Conservation (phyloP, 176 grass and related monocot genomes). For the Aegilops tauschii region DNA sequence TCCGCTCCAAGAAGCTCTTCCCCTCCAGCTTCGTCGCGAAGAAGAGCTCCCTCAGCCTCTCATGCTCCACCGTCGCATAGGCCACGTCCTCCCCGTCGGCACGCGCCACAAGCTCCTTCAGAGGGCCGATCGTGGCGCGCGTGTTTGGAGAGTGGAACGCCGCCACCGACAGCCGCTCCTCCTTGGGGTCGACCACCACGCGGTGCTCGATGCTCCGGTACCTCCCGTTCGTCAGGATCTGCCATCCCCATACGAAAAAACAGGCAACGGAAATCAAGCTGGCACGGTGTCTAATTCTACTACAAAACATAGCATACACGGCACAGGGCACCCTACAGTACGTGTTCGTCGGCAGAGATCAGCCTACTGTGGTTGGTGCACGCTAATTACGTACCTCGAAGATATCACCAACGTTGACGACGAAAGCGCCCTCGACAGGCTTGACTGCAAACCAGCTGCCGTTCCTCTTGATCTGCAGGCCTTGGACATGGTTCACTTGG, state of each 20-base stretch:
- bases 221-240: conserved; percentile 57
- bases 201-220: conserved; percentile 55
- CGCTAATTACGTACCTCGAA: conserved; percentile 22
- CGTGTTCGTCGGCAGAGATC: not conserved
- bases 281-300: not conserved
- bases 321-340: not conserved
- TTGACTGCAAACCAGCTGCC: conserved; percentile 45
- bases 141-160: conserved; percentile 51
- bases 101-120: not conserved
- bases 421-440: conserved; percentile 40
- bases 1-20: conserved; percentile 35
- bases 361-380: not conserved
- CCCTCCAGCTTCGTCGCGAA: conserved; percentile 35
- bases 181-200: conserved; percentile 29
- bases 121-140: conserved; percentile 34
- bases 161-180: conserved; percentile 43
- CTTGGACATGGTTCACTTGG: conserved; percentile 53
- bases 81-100: not conserved
- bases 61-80: conserved; percentile 26
- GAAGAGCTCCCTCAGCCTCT: conserved; percentile 25
- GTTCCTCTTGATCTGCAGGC: conserved; percentile 56
- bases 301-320: not conserved
- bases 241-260: not conserved
- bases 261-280: not conserved
- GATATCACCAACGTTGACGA: conserved; percentile 63